Evolutionary conservation across 2,329 filamentous ascomycete species (phyloP), one percentile per base, ranked within the genome.

Genomic region (Cercospora sesami): DNA sequence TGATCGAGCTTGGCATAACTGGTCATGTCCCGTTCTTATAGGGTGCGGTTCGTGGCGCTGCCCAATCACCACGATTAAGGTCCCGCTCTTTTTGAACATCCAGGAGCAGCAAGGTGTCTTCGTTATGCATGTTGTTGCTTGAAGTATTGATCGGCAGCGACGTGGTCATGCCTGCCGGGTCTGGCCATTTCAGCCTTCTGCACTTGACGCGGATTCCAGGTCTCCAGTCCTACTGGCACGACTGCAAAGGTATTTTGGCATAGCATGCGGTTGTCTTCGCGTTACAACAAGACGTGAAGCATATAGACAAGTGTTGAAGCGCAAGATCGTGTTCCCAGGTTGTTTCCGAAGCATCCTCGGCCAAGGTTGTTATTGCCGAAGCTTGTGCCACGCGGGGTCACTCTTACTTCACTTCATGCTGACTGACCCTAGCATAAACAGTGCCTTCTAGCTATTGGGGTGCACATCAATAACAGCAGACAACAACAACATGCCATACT

Each of bases 401-500:
- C 48, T 14, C 23, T 55, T 55, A 23, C 48, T 55, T 55, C 23
- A 55, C 48, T 55, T 55, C 48, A 55, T 55, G 48, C 48, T 55
- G 48, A 55, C 48, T 55, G 48, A 55, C 21, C 23, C 48, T 16
- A 16, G 58, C 58, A 60, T 26, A 39, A 8, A 18, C 10, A 33
- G 16, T 60, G 21, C 3, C 18, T 12, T 2, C 10, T 39, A 60
- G 23, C 23, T 7, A 8, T 36, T 59, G 55, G 23, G 36, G 23
- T 4, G 16, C 60, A 48, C 9, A 3, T 16, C 4, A n/a, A 28
- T 42, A 28, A 14, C 61, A 31, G 8, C 14, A 7, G 10, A 16
- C 21, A 30, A 21, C 8, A 33, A 51, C 8, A 79, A 55, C 14
- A 90, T 90, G 88, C 85, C 86, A 1, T 90, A 90, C 79, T 79